A percentile compares a stretch with the other conserved stretches of the same genome.
phyloP scores from a whole-genome alignment of 331 rosid species.

The Malus hybrid region DNA sequence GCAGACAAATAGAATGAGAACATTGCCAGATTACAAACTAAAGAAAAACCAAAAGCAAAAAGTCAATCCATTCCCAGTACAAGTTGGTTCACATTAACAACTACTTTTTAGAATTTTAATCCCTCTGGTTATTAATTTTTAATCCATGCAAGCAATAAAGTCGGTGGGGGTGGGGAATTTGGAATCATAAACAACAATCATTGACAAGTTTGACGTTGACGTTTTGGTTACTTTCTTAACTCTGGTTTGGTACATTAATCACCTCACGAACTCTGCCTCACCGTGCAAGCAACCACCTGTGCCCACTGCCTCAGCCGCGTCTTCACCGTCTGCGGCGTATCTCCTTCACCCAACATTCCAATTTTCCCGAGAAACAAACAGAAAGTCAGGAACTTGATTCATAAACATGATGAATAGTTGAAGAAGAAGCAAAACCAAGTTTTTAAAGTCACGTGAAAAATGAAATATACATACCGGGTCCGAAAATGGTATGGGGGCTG shows the following conservation, averaged over 20 bases:
- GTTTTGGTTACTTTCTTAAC: slow-evolving; percentile 32
- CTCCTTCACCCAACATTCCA: slow-evolving; percentile 33
- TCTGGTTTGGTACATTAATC: slow-evolving; percentile 23
- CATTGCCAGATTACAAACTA: not conserved
- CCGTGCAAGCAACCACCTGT: slow-evolving; percentile 44
- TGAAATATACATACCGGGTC: slow-evolving; percentile 36
- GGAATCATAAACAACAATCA: not conserved
- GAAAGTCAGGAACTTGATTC: not conserved
- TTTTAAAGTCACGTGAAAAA: not conserved
- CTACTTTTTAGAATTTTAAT: not conserved
- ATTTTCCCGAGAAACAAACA: slow-evolving; percentile 2
- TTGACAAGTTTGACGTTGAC: slow-evolving; percentile 6
- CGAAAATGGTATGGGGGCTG: slow-evolving; percentile 62
- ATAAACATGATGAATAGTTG: not conserved
- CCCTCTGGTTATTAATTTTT: not conserved
- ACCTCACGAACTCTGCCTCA: slow-evolving; percentile 48
- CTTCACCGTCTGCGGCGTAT: slow-evolving; percentile 81
- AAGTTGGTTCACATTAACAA: slow-evolving; percentile 11
- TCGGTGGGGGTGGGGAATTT: slow-evolving; percentile 1
- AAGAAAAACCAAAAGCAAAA: slow-evolving; percentile 3
- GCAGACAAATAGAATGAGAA: not conserved
- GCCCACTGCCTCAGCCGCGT: slow-evolving; percentile 52
- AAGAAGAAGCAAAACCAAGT: not conserved
- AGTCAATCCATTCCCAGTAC: slow-evolving; percentile 26
- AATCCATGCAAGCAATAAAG: not conserved